A percentile compares a stretch with the other conserved stretches of the same genome.
These are phyloP conservation scores for Gossypium ekmanianum DNA, from an alignment of 345 rosid species.

Conservation along the genomic window DNA sequence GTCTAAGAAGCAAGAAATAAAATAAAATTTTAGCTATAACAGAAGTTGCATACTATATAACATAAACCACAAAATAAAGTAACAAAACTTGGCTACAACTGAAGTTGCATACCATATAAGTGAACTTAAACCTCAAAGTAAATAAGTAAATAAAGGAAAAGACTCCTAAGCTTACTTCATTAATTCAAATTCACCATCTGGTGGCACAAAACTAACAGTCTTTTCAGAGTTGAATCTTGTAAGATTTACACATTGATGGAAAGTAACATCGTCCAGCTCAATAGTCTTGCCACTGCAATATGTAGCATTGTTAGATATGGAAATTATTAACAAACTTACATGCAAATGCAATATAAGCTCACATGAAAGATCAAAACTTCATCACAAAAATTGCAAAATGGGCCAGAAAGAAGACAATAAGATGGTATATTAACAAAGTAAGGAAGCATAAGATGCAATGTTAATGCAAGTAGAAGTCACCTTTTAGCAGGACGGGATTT, in stretches of 20 bases:
- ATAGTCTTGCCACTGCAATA: conserved; percentile 88
- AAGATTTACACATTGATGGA: conserved; percentile 96
- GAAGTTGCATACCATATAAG: not conserved
- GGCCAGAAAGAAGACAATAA: not conserved
- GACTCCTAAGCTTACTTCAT: conserved; percentile 77
- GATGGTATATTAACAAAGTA: not conserved
- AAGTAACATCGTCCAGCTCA: conserved; percentile 98
- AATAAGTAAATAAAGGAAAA: conserved; percentile 9
- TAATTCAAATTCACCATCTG: conserved; percentile 98
- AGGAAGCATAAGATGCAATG: not conserved
- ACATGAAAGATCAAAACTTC: not conserved
- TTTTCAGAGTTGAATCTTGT: conserved; percentile 98
- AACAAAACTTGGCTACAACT: not conserved
- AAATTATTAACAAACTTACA: not conserved
- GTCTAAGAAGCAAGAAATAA: not conserved
- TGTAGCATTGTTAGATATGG: conserved; percentile 15
- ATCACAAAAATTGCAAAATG: not conserved
- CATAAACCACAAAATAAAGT: not conserved
- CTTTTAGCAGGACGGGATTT: conserved; percentile 96
- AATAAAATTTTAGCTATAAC: not conserved
- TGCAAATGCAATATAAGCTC: not conserved
- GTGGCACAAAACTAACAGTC: conserved; percentile 98
- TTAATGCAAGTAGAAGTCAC: conserved; percentile 31
- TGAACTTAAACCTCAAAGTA: not conserved
- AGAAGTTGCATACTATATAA: not conserved